These are phyloP conservation scores for Pseudohalonectria lignicola DNA, from an alignment of 2,329 filamentous ascomycete genomes.

Conservation along the genomic window DNA sequence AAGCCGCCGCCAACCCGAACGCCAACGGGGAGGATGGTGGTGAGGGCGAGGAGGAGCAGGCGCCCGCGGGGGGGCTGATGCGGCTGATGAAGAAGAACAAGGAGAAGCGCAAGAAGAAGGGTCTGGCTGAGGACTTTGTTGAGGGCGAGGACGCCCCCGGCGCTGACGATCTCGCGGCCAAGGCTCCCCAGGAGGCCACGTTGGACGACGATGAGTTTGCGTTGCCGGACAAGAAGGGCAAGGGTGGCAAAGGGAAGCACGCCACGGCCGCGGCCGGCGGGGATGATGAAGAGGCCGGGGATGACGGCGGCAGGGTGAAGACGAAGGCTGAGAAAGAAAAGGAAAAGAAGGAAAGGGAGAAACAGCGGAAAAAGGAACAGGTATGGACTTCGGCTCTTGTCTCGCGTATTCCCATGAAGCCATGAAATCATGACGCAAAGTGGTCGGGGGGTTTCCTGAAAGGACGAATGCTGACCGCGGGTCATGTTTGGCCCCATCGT, in stretches of 20 bases:
- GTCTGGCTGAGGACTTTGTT: constrained; percentile 58
- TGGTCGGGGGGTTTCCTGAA: too few species aligned
- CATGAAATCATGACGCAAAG: too few species aligned
- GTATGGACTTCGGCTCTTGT: constrained; percentile 30
- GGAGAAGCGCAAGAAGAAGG: constrained; percentile 86
- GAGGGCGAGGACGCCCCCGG: constrained; percentile 52
- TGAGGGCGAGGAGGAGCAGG: constrained; percentile 40
- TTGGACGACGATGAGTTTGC: constrained; percentile 74
- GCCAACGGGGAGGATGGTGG: constrained; percentile 41
- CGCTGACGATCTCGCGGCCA: constrained; percentile 41
- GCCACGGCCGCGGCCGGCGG: constrained; percentile 34
- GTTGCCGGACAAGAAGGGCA: constrained; percentile 64
- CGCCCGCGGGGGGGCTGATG: constrained; percentile 59
- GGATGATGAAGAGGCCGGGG: constrained; percentile 35
- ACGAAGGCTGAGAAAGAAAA: constrained; percentile 99
- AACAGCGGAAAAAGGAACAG: constrained; percentile 97
- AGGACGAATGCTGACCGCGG: too few species aligned
- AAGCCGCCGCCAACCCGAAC: constrained; percentile 36
- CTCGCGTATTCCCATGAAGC: too few species aligned
- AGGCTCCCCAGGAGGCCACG: constrained; percentile 70
- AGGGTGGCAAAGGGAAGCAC: constrained; percentile 41
- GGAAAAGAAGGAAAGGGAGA: constrained; percentile 95
- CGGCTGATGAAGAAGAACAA: constrained; percentile 73
- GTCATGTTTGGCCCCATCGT: constrained; percentile 5
- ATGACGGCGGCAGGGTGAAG: constrained; percentile 58